A percentile compares a stretch with the other conserved stretches of the same genome.
phyloP scores from a whole-genome alignment of 495 filamentous ascomycete species.

The Rostrohypoxylon terebratum region DNA sequence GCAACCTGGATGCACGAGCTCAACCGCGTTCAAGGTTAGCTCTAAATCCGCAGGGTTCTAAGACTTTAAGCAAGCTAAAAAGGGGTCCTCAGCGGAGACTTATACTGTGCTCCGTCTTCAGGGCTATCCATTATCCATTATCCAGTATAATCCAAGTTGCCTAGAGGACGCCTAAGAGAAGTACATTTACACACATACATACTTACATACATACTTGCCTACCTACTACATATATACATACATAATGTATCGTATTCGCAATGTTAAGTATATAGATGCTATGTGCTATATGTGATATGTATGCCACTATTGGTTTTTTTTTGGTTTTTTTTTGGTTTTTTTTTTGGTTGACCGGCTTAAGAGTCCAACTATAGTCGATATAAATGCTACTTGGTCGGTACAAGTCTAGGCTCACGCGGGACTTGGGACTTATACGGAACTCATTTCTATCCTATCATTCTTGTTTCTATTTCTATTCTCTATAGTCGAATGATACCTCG shows the following conservation, averaged over 20 bases:
- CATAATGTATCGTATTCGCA: constrained; percentile 3
- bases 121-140: too few relatives aligned
- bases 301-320: neutral
- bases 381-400: constrained; percentile 29
- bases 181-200: too few relatives aligned
- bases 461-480: neutral
- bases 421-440: constrained; percentile 2
- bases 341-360: neutral
- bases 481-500: neutral
- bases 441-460: neutral
- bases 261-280: neutral
- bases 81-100: constrained; percentile 23
- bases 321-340: too few relatives aligned
- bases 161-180: neutral
- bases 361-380: neutral
- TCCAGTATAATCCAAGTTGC: constrained; percentile 6
- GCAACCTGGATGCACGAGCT: constrained; percentile 11
- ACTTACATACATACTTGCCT: too few relatives aligned
- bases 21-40: constrained; percentile 28
- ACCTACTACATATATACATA: too few relatives aligned
- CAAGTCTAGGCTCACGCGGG: constrained; percentile 18
- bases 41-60: constrained; percentile 33
- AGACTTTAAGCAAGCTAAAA: constrained; percentile 39
- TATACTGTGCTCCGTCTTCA: constrained; percentile 2
- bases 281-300: too few relatives aligned